Conservation (phyloP, 2,329 filamentous ascomycete species). For the Phialemonium atrogriseum region DNA sequence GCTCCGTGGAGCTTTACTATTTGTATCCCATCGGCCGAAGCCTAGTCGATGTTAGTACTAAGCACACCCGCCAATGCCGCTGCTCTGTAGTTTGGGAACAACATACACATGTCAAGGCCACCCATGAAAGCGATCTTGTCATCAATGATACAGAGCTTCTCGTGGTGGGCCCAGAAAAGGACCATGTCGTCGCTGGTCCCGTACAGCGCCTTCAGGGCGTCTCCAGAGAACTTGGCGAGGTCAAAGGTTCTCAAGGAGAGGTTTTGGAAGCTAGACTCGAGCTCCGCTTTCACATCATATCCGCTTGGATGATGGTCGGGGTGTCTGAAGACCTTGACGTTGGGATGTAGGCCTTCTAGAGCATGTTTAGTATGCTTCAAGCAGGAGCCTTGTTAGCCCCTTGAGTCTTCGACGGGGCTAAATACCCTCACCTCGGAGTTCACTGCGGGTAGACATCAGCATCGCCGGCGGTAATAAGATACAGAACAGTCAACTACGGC, state of each 20-base stretch:
- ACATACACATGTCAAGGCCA: slow-evolving; percentile 69
- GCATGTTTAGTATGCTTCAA: slow-evolving; percentile 68
- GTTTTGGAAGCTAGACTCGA: slow-evolving; percentile 52
- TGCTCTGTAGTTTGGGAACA: too few relatives aligned
- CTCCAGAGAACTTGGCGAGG: slow-evolving; percentile 58
- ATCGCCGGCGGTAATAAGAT: not conserved
- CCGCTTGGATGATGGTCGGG: slow-evolving; percentile 78
- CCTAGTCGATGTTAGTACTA: slow-evolving; percentile 27
- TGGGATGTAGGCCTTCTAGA: slow-evolving; percentile 68
- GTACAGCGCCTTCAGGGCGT: slow-evolving; percentile 71
- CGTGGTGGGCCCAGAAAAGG: slow-evolving; percentile 88
- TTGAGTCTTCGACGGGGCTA: too few relatives aligned
- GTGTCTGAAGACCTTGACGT: slow-evolving; percentile 83
- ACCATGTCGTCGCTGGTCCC: slow-evolving; percentile 75
- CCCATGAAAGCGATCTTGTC: slow-evolving; percentile 82
- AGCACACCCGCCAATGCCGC: too few relatives aligned
- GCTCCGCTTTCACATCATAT: slow-evolving; percentile 57
- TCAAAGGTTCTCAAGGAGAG: slow-evolving; percentile 40
- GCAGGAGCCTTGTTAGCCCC: too few relatives aligned
- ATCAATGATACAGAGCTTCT: slow-evolving; percentile 82
- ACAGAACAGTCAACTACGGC: slow-evolving; percentile 9
- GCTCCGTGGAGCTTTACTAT: slow-evolving; percentile 35
- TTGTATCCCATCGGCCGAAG: slow-evolving; percentile 84
- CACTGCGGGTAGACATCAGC: slow-evolving; percentile 12
- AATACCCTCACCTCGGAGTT: slow-evolving; percentile 20